Base-by-base conservation (phyloP, 352 stramenopile genomes). In the Phytophthora palmivora region DNA sequence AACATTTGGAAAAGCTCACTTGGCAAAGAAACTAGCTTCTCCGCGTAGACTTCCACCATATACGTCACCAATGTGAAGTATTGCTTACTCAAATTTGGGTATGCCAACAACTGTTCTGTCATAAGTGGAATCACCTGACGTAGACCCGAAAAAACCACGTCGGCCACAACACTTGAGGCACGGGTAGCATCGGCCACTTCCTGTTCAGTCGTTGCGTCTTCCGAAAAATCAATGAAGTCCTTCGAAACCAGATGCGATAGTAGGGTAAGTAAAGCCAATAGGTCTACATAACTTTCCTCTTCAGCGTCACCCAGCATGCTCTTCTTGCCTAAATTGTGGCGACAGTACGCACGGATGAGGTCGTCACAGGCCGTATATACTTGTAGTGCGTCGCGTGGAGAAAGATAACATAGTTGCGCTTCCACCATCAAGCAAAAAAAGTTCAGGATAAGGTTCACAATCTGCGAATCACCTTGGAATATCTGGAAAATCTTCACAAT, bases 41-140 rank as follows among this genome's bases (percentile, higher is more conserved):
- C 79, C 10, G 85, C 82, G 59, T 95, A 93, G 16, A 94, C 84
- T 67, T 95, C 87, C 19, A 95, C 77, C 80, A 95, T 91, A 57
- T 88, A 94, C 16, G 82, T 88, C 26, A 97, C 79, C 47, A 97
- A 69, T 22, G 84, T 93, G 58, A 97, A 97, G 50, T 96, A 97
- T 58, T 95, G 88, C 48, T 92, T 89, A 67, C 82, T 92, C 60
- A 97, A 69, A 22, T 65, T 82, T 8, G 88, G 87, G 51, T 96
- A 96, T 34, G 94, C 79, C 43, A 97, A 67, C 52, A 97, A 64
- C 52, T 87, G 77, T 50, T 96, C 84, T 6, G 90, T 96, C 88
- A 97, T 97, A 18, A 97, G 79, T 15, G 90, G 89, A 36, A 97
- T 89, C 28, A 97, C 83, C 46, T 91, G 82, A 21, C 86, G 87